phyloP scores from a whole-genome alignment of 805 yeast species.

The Lachancea waltii region DNA sequence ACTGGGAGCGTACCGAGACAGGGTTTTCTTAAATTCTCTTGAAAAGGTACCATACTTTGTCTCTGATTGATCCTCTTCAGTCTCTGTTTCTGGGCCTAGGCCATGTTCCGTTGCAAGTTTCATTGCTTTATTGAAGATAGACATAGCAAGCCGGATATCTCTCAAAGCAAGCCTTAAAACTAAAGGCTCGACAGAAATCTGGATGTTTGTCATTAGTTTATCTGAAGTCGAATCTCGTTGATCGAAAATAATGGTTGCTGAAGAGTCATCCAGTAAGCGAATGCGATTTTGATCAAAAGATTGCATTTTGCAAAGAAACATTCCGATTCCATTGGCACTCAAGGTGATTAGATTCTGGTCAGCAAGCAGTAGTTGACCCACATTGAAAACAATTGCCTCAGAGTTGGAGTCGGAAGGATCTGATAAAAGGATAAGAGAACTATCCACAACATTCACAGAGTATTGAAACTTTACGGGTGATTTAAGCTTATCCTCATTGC shows the following conservation, averaged over 20 bases:
- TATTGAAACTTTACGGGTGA: conserved; percentile 36
- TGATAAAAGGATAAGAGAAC: conserved; percentile 74
- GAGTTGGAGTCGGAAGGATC: conserved; percentile 63
- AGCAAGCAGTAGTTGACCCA: conserved; percentile 68
- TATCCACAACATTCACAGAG: conserved; percentile 64
- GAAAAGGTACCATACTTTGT: conserved; percentile 41
- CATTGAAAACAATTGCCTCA: conserved; percentile 85
- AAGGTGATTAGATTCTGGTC: conserved; percentile 61
- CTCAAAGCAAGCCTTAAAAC: conserved; percentile 75
- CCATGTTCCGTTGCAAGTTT: conserved; percentile 35
- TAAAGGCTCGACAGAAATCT: conserved; percentile 71
- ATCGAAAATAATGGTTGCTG: conserved; percentile 69
- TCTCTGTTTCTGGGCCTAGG: conserved; percentile 16
- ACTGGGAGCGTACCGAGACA: conserved; percentile 66
- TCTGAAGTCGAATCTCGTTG: conserved; percentile 56
- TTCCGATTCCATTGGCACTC: conserved; percentile 72
- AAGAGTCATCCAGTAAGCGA: conserved; percentile 83
- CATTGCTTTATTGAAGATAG: conserved; percentile 67
- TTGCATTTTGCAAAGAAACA: conserved; percentile 78
- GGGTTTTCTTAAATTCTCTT: conserved; percentile 53
- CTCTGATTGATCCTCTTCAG: conserved; percentile 11
- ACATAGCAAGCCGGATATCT: conserved; percentile 75
- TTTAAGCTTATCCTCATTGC: conserved; percentile 9
- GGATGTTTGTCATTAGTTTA: conserved; percentile 55
- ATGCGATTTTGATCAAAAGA: conserved; percentile 52